A percentile compares a stretch with the other conserved stretches of the same genome.
Evolutionary conservation across 345 rosid genomes (phyloP).

Genomic region (Eucalyptus polybractea): DNA sequence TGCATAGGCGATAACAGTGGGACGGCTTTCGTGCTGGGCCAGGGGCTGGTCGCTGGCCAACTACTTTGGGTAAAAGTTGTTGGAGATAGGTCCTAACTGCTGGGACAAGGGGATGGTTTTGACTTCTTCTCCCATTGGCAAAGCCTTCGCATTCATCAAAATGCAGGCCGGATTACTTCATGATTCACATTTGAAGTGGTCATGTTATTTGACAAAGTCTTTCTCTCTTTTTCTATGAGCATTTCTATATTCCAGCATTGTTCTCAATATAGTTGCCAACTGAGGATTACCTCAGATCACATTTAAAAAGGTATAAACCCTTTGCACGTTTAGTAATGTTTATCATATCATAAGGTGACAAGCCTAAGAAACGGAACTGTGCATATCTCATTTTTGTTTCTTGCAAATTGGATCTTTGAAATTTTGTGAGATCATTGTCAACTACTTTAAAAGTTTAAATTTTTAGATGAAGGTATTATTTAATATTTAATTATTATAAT

Average conservation of each 20-base stretch:
- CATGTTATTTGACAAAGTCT: neutral
- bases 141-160: neutral
- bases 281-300: neutral
- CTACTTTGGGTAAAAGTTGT: neutral
- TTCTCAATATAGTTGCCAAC: neutral
- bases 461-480: neutral
- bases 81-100: neutral
- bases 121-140: neutral
- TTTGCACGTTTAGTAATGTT: neutral
- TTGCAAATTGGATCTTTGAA: neutral
- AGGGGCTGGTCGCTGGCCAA: neutral
- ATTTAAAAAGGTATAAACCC: neutral
- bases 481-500: neutral
- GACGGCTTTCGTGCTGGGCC: neutral
- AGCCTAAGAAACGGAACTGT: neutral
- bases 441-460: neutral
- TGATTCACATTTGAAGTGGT: neutral
- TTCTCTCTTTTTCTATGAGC: neutral
- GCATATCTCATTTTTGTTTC: neutral
- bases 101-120: neutral
- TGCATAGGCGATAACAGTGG: neutral
- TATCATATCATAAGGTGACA: neutral
- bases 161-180: neutral
- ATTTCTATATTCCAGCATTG: neutral
- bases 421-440: neutral